phyloP scores from a whole-genome alignment of 2,329 filamentous ascomycete species.

The Neonectria magnoliae region DNA sequence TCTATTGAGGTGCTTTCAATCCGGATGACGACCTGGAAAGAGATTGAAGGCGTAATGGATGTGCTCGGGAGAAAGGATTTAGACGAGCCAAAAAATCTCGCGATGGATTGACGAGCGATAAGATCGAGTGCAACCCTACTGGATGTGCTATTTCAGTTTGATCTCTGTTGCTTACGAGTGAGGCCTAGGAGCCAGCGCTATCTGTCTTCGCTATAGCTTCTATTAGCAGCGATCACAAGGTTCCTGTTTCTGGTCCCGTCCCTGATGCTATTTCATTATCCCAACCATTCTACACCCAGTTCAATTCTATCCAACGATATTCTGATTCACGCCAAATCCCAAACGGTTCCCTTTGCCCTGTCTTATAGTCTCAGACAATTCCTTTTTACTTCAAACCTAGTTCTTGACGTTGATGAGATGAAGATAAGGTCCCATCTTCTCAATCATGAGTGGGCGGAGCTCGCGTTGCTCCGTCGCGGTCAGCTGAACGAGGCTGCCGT shows the following conservation, averaged over 20 bases:
- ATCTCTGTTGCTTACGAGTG: background rate
- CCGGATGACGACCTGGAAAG: slow-evolving; percentile 43
- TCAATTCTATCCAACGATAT: background rate
- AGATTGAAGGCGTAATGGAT: slow-evolving; percentile 40
- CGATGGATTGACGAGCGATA: background rate
- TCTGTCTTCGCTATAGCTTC: slow-evolving; percentile 5
- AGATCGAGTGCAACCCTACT: background rate
- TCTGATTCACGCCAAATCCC: background rate
- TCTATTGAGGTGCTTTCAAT: slow-evolving; percentile 41
- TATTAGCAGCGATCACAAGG: background rate
- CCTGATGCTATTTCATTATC: background rate
- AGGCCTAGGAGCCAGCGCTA: background rate
- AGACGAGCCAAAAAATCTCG: slow-evolving; percentile 26
- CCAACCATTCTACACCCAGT: background rate
- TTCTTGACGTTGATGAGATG: slow-evolving; percentile 39
- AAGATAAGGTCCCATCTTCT: slow-evolving; percentile 50
- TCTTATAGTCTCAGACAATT: no score
- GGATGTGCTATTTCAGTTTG: background rate
- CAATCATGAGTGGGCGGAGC: slow-evolving; percentile 52
- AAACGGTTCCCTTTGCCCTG: background rate
- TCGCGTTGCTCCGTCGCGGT: slow-evolving; percentile 59
- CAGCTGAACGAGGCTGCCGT: slow-evolving; percentile 52
- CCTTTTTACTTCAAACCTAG: background rate
- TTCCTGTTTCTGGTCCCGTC: slow-evolving; percentile 8
- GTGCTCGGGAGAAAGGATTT: slow-evolving; percentile 43